Evolutionary conservation across 768 basidiomycete species (phyloP).

Genomic region (Filobasidium wieringae): DNA sequence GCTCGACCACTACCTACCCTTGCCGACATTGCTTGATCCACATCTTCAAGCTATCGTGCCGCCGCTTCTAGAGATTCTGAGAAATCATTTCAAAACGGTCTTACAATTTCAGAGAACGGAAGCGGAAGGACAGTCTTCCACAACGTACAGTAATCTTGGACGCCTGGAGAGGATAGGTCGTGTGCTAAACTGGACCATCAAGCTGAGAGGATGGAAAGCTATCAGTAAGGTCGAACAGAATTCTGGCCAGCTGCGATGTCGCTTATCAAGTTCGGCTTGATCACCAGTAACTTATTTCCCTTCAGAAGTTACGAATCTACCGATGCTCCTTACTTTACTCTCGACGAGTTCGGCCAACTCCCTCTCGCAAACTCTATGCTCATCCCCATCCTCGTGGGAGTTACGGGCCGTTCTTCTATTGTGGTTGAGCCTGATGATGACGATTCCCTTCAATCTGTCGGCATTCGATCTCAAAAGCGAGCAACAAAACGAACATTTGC

Average conservation of each 20-base stretch:
- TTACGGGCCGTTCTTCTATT: constrained; percentile 70
- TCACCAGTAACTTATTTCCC: constrained; percentile 93
- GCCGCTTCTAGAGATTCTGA: constrained; percentile 57
- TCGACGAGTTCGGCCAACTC: constrained; percentile 36
- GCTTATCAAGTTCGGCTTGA: background rate
- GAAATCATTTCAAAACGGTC: constrained; percentile 6
- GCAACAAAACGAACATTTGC: background rate
- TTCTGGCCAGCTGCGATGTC: background rate
- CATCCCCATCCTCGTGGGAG: constrained; percentile 51
- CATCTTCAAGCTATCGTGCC: constrained; percentile 64
- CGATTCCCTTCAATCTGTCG: constrained; percentile 80
- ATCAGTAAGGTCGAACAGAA: constrained; percentile 53
- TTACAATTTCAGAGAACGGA: background rate
- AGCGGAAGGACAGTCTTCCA: constrained; percentile 42
- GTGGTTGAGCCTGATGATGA: constrained; percentile 89
- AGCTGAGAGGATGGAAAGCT: constrained; percentile 79
- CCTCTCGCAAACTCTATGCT: constrained; percentile 23
- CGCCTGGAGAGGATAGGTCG: constrained; percentile 48
- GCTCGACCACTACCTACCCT: constrained; percentile 86
- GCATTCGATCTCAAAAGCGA: constrained; percentile 50
- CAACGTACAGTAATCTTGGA: constrained; percentile 40
- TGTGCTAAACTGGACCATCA: constrained; percentile 62
- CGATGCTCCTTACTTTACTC: constrained; percentile 59
- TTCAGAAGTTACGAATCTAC: constrained; percentile 73
- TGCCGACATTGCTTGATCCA: constrained; percentile 83